Evolutionary conservation across 2,329 filamentous ascomycete genomes (phyloP).

Genomic region (Paramyrothecium sp.): DNA sequence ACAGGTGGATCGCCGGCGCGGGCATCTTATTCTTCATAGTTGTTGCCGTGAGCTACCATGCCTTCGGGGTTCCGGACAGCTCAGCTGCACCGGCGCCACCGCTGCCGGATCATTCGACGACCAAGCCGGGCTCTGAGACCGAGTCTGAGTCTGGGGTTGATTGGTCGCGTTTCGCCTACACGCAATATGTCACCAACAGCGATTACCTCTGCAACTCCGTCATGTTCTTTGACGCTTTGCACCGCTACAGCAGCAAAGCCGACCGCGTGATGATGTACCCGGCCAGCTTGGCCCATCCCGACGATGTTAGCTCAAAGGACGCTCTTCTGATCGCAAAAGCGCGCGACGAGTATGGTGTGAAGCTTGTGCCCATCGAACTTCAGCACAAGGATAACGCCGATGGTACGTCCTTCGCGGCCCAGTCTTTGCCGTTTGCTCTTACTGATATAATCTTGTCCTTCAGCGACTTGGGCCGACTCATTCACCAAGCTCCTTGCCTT

Average conservation of each 20-base stretch:
- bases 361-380: constrained; percentile 38
- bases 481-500: constrained; percentile 69
- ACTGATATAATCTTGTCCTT: not conserved
- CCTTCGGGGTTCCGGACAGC: too few species aligned
- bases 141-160: not conserved
- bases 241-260: constrained; percentile 38
- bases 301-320: constrained; percentile 20
- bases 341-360: constrained; percentile 42
- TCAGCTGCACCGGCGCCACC: too few species aligned
- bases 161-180: constrained; percentile 38
- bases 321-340: constrained; percentile 37
- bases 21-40: too few species aligned
- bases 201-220: constrained; percentile 49
- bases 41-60: too few species aligned
- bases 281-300: constrained; percentile 30
- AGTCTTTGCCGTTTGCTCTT: not conserved
- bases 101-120: too few species aligned
- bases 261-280: constrained; percentile 48
- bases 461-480: constrained; percentile 57
- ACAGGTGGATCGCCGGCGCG: too few species aligned
- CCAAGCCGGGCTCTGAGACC: too few species aligned
- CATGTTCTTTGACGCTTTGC: constrained; percentile 47
- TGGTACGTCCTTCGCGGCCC: constrained; percentile 22
- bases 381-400: constrained; percentile 33
- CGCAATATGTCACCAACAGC: constrained; percentile 47